Evolutionary conservation across 1,284 basidiomycete species (phyloP).

Genomic region (Malassezia brasiliensis): DNA sequence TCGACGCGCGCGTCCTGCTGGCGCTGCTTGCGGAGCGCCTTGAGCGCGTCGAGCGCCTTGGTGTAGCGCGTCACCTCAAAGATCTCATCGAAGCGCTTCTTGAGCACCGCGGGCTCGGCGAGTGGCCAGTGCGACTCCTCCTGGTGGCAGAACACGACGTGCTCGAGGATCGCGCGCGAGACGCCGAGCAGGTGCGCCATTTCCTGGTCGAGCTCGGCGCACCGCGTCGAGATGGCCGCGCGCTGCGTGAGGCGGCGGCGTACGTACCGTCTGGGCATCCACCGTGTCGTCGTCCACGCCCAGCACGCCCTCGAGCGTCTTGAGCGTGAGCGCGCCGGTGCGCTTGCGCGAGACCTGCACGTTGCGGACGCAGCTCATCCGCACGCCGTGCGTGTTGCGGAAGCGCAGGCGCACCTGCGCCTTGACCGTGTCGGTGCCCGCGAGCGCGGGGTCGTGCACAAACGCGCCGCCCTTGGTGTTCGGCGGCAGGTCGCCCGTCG

Average conservation of each 20-base stretch:
- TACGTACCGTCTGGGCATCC: slow-evolving; percentile 49
- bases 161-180: slow-evolving; percentile 90
- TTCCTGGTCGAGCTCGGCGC: slow-evolving; percentile 76
- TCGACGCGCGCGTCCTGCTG: slow-evolving; percentile 83
- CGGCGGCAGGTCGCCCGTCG: slow-evolving; percentile 92
- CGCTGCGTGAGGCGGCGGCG: slow-evolving; percentile 30
- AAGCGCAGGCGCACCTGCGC: slow-evolving; percentile 94
- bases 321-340: slow-evolving; percentile 70
- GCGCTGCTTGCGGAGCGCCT: slow-evolving; percentile 65
- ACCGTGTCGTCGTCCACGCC: slow-evolving; percentile 57
- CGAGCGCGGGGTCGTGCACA: slow-evolving; percentile 93
- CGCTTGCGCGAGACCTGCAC: slow-evolving; percentile 80
- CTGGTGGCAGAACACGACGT: slow-evolving; percentile 99
- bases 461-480: slow-evolving; percentile 97
- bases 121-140: slow-evolving; percentile 98
- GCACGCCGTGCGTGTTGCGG: slow-evolving; percentile 62
- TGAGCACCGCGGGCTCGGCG: slow-evolving; percentile 75
- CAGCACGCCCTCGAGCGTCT: slow-evolving; percentile 88
- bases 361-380: slow-evolving; percentile 85
- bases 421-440: slow-evolving; percentile 94
- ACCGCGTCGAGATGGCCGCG: slow-evolving; percentile 39
- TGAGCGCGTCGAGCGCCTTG: slow-evolving; percentile 91
- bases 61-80: slow-evolving; percentile 84
- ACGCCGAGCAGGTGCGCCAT: slow-evolving; percentile 77
- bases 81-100: slow-evolving; percentile 99